Base-by-base conservation (phyloP, 2,329 filamentous ascomycete species). In the Aspergillus texensis region DNA sequence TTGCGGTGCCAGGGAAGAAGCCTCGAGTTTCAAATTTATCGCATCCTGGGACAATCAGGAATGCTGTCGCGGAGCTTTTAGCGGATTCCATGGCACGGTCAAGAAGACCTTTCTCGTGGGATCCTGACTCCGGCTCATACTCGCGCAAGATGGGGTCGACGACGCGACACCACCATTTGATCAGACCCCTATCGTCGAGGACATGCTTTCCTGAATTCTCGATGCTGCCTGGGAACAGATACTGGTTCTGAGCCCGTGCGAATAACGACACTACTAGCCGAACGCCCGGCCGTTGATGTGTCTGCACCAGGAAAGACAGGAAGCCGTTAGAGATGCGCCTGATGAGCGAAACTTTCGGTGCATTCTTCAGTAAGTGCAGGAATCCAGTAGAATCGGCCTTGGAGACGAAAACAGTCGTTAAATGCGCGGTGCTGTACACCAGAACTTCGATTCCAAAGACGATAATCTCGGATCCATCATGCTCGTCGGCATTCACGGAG, bases 371-470 rank as follows among this genome's bases (percentile, higher is more conserved):
- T 2, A 90, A 82, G 68, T 89, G 83, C 11, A 97, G 81, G 74
- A 93, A 96, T 28, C 96, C 95, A 0, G 94, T 97, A 11, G 95
- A 97, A 80, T 99, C 95, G 56, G 95, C 95, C 79, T 99, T 99
- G 67, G 94, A 94, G 28, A 99, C 90, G 76, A 99, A 99, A 60
- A 98, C 85, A 4, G 92, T 97, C 1, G 91, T 96, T 28, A 93
- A 86, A 70, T 87, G 86, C 53, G 87, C 86, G 0, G 94, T 97
- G 0, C 89, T 91, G 79, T 96, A 99, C 64, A 99, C 86, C 70
- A 95, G 85, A 58, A 97, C 84, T 75, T 99, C 95, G 66, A 99
- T 85, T 19, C 91, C 94, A 63, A 96, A 89, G 10, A 94, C 84
- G 8, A 97, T 80, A 1, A 96, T 84, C 65, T 88, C 83, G 24